A percentile compares a stretch with the other conserved stretches of the same genome.
Evolutionary conservation across 805 yeast species (phyloP).

Genomic region (Tetrapisispora namnaoensis): DNA sequence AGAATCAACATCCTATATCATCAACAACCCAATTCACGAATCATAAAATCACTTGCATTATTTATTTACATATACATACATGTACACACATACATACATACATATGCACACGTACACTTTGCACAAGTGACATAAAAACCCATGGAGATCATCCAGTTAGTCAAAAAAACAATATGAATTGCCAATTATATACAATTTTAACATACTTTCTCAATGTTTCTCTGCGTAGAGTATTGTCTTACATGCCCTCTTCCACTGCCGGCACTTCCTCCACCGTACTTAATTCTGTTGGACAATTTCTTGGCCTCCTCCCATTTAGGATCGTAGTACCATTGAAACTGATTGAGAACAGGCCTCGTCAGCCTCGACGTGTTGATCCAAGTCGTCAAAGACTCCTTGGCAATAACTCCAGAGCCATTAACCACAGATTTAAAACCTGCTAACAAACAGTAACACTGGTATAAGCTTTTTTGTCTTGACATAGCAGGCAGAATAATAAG

Average conservation of each 20-base stretch:
- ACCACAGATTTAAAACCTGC: slow-evolving; percentile 15
- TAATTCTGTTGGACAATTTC: slow-evolving; percentile 11
- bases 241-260: no score
- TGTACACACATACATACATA: background rate
- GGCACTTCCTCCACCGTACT: background rate
- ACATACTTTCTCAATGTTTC: slow-evolving; percentile 3
- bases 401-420: slow-evolving; percentile 14
- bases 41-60: background rate
- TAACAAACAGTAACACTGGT: slow-evolving; percentile 18
- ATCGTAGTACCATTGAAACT: slow-evolving; percentile 23
- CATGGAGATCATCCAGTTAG: background rate
- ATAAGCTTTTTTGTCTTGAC: slow-evolving; percentile 18
- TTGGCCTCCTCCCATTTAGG: slow-evolving; percentile 27
- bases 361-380: slow-evolving; percentile 23
- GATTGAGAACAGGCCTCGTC: slow-evolving; percentile 16
- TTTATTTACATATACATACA: background rate
- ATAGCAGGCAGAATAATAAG: no score
- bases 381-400: slow-evolving; percentile 14
- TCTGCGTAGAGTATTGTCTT: slow-evolving; percentile 14
- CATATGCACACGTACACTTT: background rate
- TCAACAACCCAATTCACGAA: background rate
- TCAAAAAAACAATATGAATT: background rate
- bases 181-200: background rate
- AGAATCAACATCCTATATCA: background rate
- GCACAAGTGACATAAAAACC: background rate